A percentile compares a stretch with the other conserved stretches of the same genome.
These are phyloP conservation scores for Candida chauliodis DNA, from an alignment of 805 yeast species.

Conservation along the genomic window DNA sequence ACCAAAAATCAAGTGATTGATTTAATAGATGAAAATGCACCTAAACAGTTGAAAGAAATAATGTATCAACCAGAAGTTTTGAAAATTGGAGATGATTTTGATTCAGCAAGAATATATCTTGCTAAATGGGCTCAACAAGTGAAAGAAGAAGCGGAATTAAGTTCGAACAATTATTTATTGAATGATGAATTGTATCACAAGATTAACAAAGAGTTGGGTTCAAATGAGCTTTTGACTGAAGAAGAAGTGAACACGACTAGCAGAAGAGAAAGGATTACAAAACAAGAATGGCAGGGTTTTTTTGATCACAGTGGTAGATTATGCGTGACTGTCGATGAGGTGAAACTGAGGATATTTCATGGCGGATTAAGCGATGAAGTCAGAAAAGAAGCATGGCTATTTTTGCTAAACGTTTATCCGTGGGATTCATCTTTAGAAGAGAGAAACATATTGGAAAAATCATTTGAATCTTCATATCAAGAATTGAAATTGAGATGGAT, in stretches of 20 bases:
- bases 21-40: slow-evolving; percentile 62
- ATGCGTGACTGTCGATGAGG: slow-evolving; percentile 68
- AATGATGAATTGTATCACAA: slow-evolving; percentile 58
- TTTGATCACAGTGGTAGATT: slow-evolving; percentile 80
- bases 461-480: slow-evolving; percentile 58
- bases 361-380: slow-evolving; percentile 68
- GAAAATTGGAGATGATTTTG: slow-evolving; percentile 83
- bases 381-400: slow-evolving; percentile 80
- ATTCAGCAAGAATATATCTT: slow-evolving; percentile 83
- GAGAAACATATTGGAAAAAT: slow-evolving; percentile 53
- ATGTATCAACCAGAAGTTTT: slow-evolving; percentile 77
- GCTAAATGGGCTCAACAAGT: slow-evolving; percentile 97
- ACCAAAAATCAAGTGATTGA: slow-evolving; percentile 54
- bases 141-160: slow-evolving; percentile 79
- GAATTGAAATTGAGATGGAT: slow-evolving; percentile 72
- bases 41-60: slow-evolving; percentile 54
- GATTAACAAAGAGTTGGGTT: slow-evolving; percentile 59
- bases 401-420: slow-evolving; percentile 76
- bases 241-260: slow-evolving; percentile 59
- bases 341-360: slow-evolving; percentile 81
- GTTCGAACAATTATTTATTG: slow-evolving; percentile 48
- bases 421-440: slow-evolving; percentile 82
- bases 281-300: slow-evolving; percentile 77
- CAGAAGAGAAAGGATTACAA: slow-evolving; percentile 62
- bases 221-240: slow-evolving; percentile 52